Evolutionary conservation across 371 early-diverging fungal genomes (phyloP).

Genomic region (Capillidium heterosporum): DNA sequence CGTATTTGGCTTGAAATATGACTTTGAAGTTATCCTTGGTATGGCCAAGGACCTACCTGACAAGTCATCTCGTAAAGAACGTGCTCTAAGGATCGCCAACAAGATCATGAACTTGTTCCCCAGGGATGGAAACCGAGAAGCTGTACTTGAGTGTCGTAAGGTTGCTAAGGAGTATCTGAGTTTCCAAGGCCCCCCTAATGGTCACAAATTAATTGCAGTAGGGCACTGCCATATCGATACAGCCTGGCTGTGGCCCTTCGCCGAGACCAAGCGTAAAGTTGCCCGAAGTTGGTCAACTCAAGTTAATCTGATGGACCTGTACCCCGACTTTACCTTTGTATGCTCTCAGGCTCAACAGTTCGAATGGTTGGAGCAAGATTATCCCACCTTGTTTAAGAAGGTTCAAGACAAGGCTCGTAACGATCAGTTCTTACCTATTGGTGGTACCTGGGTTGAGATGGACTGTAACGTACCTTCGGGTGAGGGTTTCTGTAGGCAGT

Average conservation of each 20-base stretch:
- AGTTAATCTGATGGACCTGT: constrained; percentile 58
- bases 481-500: constrained; percentile 83
- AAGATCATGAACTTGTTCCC: constrained; percentile 56
- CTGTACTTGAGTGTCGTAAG: constrained; percentile 30
- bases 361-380: constrained; percentile 71
- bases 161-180: constrained; percentile 43
- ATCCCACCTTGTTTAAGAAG: constrained; percentile 64
- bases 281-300: constrained; percentile 87
- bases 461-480: constrained; percentile 94
- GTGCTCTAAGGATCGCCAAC: constrained; percentile 68
- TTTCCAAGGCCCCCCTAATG: constrained; percentile 25
- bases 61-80: constrained; percentile 42
- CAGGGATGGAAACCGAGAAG: constrained; percentile 11
- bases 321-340: constrained; percentile 77
- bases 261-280: constrained; percentile 87
- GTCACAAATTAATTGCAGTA: constrained; percentile 54
- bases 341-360: constrained; percentile 92
- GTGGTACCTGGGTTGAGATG: constrained; percentile 96
- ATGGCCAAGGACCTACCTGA: constrained; percentile 53
- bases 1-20: constrained; percentile 49
- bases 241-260: constrained; percentile 66
- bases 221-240: constrained; percentile 74
- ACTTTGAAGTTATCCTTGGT: constrained; percentile 58
- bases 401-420: constrained; percentile 42
- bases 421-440: constrained; percentile 86